A percentile compares a stretch with the other conserved stretches of the same genome.
phyloP scores from a whole-genome alignment of 2,329 filamentous ascomycete species.

The Alternaria triticimaculans region DNA sequence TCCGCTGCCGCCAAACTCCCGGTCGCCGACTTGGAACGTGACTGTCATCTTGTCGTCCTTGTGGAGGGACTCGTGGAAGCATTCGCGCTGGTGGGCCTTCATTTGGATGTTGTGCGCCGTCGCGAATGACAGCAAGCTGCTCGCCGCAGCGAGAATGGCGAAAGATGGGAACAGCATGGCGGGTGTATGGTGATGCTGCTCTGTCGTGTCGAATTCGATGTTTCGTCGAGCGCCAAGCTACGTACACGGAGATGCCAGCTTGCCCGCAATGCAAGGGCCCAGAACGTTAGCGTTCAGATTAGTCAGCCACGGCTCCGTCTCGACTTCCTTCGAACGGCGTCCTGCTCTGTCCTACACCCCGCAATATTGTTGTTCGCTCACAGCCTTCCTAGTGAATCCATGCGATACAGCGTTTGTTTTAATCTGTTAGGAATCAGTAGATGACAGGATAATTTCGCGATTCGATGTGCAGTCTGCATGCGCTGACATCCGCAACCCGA shows the following conservation, averaged over 20 bases:
- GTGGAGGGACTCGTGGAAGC: slow-evolving; percentile 94
- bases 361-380: neutral
- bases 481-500: neutral
- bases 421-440: neutral
- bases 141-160: slow-evolving; percentile 53
- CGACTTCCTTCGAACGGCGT: neutral
- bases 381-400: neutral
- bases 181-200: slow-evolving; percentile 19
- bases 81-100: slow-evolving; percentile 90
- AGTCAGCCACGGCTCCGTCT: slow-evolving; percentile 4
- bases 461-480: neutral
- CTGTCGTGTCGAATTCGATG: slow-evolving; percentile 10
- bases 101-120: slow-evolving; percentile 95
- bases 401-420: too few species aligned
- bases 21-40: slow-evolving; percentile 95
- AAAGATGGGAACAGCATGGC: slow-evolving; percentile 48
- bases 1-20: slow-evolving; percentile 92
- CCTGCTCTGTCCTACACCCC: neutral
- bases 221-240: slow-evolving; percentile 17
- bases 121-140: slow-evolving; percentile 67
- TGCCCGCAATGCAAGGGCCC: slow-evolving; percentile 34
- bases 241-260: slow-evolving; percentile 41
- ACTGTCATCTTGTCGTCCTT: slow-evolving; percentile 98
- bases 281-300: slow-evolving; percentile 1
- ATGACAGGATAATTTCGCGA: neutral